Conservation (phyloP, 345 rosid species). For the Toxicodendron radicans region DNA sequence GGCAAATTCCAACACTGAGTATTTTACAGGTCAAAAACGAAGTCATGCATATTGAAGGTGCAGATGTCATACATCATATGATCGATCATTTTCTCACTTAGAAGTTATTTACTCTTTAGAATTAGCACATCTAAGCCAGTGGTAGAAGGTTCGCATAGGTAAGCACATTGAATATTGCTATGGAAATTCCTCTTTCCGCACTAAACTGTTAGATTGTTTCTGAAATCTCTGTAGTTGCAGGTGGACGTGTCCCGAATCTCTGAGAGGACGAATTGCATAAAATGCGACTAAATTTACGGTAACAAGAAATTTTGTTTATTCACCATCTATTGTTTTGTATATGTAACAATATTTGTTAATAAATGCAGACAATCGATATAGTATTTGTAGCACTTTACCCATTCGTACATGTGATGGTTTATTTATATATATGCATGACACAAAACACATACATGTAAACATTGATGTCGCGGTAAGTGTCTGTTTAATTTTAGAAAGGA, state of each 20-base stretch:
- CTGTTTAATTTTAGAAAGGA: neutral
- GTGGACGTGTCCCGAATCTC: constrained; percentile 8
- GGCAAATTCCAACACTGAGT: neutral
- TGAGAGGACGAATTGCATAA: neutral
- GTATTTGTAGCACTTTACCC: neutral
- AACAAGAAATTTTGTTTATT: constrained; percentile 26
- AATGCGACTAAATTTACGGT: neutral
- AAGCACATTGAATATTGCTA: constrained; percentile 10
- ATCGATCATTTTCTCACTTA: constrained; percentile 73
- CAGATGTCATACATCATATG: constrained; percentile 85
- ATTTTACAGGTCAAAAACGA: constrained; percentile 74
- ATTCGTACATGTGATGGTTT: neutral
- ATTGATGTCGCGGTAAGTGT: neutral
- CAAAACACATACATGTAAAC: neutral
- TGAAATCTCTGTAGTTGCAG: constrained; percentile 9
- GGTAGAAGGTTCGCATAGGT: constrained; percentile 9
- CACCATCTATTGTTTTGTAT: constrained; percentile 11
- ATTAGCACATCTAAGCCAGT: neutral
- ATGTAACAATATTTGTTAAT: neutral
- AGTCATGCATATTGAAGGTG: constrained; percentile 72
- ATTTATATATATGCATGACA: neutral
- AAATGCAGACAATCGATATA: neutral
- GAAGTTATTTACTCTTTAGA: neutral
- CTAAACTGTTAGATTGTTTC: neutral
- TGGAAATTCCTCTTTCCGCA: neutral